Conservation (phyloP, 2,329 filamentous ascomycete genomes). For the Ceratocystiopsis minuta region DNA sequence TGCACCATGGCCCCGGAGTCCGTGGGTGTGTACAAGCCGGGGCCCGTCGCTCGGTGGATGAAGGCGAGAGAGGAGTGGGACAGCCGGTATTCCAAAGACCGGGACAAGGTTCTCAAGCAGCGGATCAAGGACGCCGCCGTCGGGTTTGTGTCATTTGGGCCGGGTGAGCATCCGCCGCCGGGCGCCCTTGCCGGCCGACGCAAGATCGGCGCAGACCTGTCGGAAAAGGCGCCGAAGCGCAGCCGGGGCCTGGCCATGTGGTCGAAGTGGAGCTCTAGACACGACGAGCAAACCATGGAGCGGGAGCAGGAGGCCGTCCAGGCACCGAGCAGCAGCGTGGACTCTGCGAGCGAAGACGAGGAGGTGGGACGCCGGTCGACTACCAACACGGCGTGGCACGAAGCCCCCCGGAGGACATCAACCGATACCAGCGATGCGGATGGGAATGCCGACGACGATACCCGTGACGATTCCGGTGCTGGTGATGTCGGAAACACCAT, state of each 20-base stretch:
- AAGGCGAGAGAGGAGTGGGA: slow-evolving; percentile 57
- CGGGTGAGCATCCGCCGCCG: slow-evolving; percentile 63
- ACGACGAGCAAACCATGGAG: slow-evolving; percentile 58
- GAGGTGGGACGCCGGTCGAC: too few species aligned
- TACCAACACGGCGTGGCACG: slow-evolving; percentile 15
- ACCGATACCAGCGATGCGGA: too few species aligned
- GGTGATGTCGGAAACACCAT: too few species aligned
- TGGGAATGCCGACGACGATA: not conserved
- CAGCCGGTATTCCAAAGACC: slow-evolving; percentile 47
- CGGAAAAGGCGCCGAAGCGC: slow-evolving; percentile 32
- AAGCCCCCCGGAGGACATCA: too few species aligned
- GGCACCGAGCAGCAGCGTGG: slow-evolving; percentile 6
- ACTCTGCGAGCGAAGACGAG: slow-evolving; percentile 5
- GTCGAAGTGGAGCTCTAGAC: slow-evolving; percentile 75
- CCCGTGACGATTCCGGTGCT: not conserved
- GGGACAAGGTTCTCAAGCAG: slow-evolving; percentile 53
- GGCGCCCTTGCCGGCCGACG: slow-evolving; percentile 63
- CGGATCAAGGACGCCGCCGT: slow-evolving; percentile 53
- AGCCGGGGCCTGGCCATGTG: slow-evolving; percentile 68
- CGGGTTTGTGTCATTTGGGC: slow-evolving; percentile 52
- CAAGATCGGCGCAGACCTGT: slow-evolving; percentile 25
- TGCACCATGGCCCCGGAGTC: slow-evolving; percentile 44
- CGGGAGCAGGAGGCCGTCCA: slow-evolving; percentile 33
- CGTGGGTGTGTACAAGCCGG: slow-evolving; percentile 64
- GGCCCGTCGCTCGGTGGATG: slow-evolving; percentile 71